These are phyloP conservation scores for Helminthosporium solani DNA, from an alignment of 2,329 filamentous ascomycete species.

Conservation along the genomic window DNA sequence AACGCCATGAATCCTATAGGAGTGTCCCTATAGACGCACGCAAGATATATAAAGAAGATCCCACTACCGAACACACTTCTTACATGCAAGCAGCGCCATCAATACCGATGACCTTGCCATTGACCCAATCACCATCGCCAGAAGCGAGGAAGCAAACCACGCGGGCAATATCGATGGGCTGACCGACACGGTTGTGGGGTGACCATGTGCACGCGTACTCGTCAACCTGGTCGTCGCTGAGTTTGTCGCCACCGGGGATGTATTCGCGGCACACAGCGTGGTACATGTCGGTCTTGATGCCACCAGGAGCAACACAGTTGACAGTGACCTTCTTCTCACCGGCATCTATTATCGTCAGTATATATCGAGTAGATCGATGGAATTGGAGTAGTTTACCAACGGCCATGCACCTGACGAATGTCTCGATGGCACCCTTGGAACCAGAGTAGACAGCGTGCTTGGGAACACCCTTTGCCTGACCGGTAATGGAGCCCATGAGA, in stretches of 20 bases:
- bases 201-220: constrained; percentile 66
- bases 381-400: constrained; percentile 39
- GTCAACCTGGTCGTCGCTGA: constrained; percentile 59
- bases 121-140: constrained; percentile 59
- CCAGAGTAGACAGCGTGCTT: constrained; percentile 57
- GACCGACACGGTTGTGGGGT: constrained; percentile 64
- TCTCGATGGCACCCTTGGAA: constrained; percentile 57
- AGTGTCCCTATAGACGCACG: not conserved
- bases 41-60: constrained; percentile 8
- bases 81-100: constrained; percentile 48
- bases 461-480: constrained; percentile 57
- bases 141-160: constrained; percentile 62
- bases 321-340: constrained; percentile 58
- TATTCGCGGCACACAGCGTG: constrained; percentile 65
- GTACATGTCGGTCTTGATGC: constrained; percentile 61
- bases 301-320: constrained; percentile 62
- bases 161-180: constrained; percentile 67
- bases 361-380: no score
- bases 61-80: constrained; percentile 8
- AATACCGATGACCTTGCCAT: constrained; percentile 56
- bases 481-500: constrained; percentile 58
- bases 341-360: constrained; percentile 41
- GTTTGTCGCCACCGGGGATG: constrained; percentile 58
- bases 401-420: constrained; percentile 56
- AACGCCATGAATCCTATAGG: constrained; percentile 6